A percentile compares a stretch with the other conserved stretches of the same genome.
phyloP scores from a whole-genome alignment of 2,329 filamentous ascomycete genomes.

The Camptophora hylomeconis region DNA sequence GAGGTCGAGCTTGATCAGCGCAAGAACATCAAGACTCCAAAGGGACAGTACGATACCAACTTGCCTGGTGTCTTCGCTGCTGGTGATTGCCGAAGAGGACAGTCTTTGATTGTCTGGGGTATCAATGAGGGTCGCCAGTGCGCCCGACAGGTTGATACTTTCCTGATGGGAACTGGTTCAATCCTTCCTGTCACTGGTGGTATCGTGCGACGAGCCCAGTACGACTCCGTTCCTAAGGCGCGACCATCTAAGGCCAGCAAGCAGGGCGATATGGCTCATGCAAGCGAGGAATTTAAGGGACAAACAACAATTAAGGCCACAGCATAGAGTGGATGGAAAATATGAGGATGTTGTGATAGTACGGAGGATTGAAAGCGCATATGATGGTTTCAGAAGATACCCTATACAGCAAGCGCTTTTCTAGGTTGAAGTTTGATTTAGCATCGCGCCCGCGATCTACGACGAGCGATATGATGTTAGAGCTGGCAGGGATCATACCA shows the following conservation, averaged over 20 bases:
- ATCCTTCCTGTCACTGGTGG: conserved; percentile 81
- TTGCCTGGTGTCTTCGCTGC: conserved; percentile 81
- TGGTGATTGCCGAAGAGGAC: conserved; percentile 86
- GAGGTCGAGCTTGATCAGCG: conserved; percentile 80
- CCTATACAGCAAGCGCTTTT: too few relatives aligned
- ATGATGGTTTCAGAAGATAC: too few relatives aligned
- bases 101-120: conserved; percentile 94
- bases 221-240: conserved; percentile 26
- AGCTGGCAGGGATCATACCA: too few relatives aligned
- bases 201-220: conserved; percentile 68
- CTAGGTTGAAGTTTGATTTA: too few relatives aligned
- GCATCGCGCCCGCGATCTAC: too few relatives aligned
- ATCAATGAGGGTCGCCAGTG: conserved; percentile 95
- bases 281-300: conserved; percentile 10
- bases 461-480: too few relatives aligned
- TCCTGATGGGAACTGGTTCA: conserved; percentile 62
- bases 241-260: conserved; percentile 10
- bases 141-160: conserved; percentile 82
- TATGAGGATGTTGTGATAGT: too few relatives aligned
- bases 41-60: conserved; percentile 80
- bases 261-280: conserved; percentile 13
- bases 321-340: neutral
- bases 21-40: conserved; percentile 91
- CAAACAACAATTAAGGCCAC: conserved; percentile 4
- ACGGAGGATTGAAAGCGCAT: too few relatives aligned